Evolutionary conservation across 768 basidiomycete genomes (phyloP), one percentile per base, ranked within the genome.

Genomic region (Leccinum disarticulatum): DNA sequence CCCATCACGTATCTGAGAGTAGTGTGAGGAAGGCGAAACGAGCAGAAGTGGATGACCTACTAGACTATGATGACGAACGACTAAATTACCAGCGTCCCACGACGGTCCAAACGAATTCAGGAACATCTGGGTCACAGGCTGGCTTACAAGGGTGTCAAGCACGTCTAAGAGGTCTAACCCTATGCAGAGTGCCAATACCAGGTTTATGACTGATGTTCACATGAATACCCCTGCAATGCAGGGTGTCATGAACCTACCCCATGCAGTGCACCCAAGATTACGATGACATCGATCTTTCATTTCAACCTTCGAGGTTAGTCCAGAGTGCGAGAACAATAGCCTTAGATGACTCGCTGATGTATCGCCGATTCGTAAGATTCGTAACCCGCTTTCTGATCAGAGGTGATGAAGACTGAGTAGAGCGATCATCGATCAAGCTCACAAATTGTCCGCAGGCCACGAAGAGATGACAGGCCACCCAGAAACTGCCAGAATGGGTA

Each of bases 181-280:
- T 81, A 85, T 84, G 67, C 79, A 82, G 62, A 86, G 81, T 3
- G 83, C 77, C 2, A 86, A 68, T 6, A 78, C 64, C 13, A 86
- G 66, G 17, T 84, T 81, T 58, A 86, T 77, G 6, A 75, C 80
- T 74, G 66, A 9, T 47, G 19, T 22, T 14, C 36, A 15, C 11
- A 27, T 11, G 78, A 74, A 46, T 17, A 38, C 0, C 8, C 38
- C 38, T 36, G 1, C 35, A 14, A 14, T 36, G 35, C 0, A 14
- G 33, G 13, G 5, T 35, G 33, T 35, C 13, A 13, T 35, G 33
- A 35, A 14, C 13, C 13, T 6, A 31, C 31, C 10, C 31, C 31
- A 31, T 31, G 31, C 31, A 31, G 31, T 31, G 31, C 10, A 8
- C 30, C 30, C 30, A 9, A 35, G 33, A 80, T 78, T 4, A 65